Evolutionary conservation across 257 asterid genomes (phyloP), one percentile per base, ranked within the genome.

Genomic region (Voacanga thouarsii): DNA sequence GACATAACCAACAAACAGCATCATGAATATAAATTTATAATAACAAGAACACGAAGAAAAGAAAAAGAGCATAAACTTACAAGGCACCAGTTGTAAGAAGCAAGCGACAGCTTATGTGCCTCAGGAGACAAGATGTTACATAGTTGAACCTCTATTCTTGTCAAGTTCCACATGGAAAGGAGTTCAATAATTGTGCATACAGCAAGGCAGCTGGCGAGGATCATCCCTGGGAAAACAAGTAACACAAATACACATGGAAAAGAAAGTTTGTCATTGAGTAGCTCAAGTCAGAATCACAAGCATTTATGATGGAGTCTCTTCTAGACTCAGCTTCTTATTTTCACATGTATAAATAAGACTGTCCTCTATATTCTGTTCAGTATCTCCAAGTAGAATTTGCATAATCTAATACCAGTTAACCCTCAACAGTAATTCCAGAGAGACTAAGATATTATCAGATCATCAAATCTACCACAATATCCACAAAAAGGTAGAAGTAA

Each of bases 151-250:
- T 96, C 99, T 75, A 96, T 85, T 84, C 99, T 90, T 72, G 99
- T 96, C 91, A 96, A 85, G 84, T 96, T 96, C 99, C 99, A 92
- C 98, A 96, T 93, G 50, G 99, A 92, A 79, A 96, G 89, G 78
- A 96, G 98, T 84, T 92, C 96, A 41, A 90, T 82, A 76, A 81
- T 76, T 21, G 98, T 90, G 84, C 97, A 93, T 83, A 83, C 73
- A 8, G 87, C 90, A 77, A 72, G 97, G 88, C 88, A 85, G 74
- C 84, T 84, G 19, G 78, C 89, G 70, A 92, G 82, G 71, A 77
- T 60, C 83, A 96, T 77, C 84, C 99, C 99, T 96, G 92, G 76
- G 78, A 76, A 63, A 71, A 79, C 78, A 59, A 73, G 23, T 30
- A 64, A 47, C 23, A 70, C 24, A 72, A 5, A 77, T 24, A 18